Percentiles rank a stretch among this genome's conserved stretches.
phyloP scores from a whole-genome alignment of 2,329 filamentous ascomycete genomes.

The Beauveria rudraprayagi region DNA sequence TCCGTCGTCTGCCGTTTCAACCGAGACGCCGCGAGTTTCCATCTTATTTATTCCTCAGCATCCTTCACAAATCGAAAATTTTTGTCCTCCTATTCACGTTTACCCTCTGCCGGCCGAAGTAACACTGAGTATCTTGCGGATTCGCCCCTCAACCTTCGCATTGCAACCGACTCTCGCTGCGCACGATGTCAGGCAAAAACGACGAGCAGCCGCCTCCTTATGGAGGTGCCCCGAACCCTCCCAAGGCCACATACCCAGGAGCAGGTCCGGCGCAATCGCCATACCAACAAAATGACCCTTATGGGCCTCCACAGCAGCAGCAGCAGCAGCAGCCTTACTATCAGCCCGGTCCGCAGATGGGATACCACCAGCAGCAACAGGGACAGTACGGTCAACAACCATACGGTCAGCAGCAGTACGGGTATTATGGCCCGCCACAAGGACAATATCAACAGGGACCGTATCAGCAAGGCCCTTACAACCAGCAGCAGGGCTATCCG shows the following conservation, averaged over 20 bases:
- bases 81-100: neutral
- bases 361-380: slow-evolving; percentile 34
- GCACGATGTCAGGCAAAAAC: slow-evolving; percentile 36
- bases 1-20: slow-evolving; percentile 5
- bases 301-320: slow-evolving; percentile 22
- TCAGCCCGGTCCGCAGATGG: slow-evolving; percentile 34
- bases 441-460: slow-evolving; percentile 3
- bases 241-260: slow-evolving; percentile 38
- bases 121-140: too few species aligned
- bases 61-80: neutral
- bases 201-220: slow-evolving; percentile 46
- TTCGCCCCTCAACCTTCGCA: too few species aligned
- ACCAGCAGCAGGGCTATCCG: slow-evolving; percentile 12
- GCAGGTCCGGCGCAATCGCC: slow-evolving; percentile 29
- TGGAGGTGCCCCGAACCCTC: slow-evolving; percentile 27
- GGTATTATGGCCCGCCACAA: slow-evolving; percentile 9
- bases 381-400: slow-evolving; percentile 17
- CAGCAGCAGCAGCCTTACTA: slow-evolving; percentile 26
- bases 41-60: slow-evolving; percentile 1
- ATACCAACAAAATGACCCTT: slow-evolving; percentile 20
- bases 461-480: slow-evolving; percentile 24
- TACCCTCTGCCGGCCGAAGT: neutral
- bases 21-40: slow-evolving; percentile 1
- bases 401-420: slow-evolving; percentile 35
- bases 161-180: neutral